Evolutionary conservation across 345 rosid genomes (phyloP).

Genomic region (Draba incana): DNA sequence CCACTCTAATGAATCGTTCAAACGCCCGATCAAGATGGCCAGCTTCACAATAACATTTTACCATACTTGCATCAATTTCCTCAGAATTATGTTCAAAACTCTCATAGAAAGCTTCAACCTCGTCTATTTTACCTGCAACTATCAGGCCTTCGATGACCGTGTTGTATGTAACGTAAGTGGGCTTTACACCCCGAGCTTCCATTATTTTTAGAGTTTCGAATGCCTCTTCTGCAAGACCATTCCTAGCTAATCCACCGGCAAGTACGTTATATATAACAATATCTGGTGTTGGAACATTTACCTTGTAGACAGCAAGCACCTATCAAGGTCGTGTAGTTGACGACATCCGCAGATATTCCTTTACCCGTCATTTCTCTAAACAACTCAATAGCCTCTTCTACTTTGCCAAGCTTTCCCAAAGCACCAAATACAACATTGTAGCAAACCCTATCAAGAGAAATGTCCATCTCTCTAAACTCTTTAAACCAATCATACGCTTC

Average conservation of each 20-base stretch:
- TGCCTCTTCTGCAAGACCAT: conserved; percentile 49
- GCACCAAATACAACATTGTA: conserved; percentile 59
- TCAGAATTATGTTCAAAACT: conserved; percentile 42
- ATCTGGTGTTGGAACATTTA: conserved; percentile 50
- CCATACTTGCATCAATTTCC: conserved; percentile 51
- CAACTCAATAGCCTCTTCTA: conserved; percentile 56
- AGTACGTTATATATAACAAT: conserved; percentile 57
- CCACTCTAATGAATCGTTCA: conserved; percentile 48
- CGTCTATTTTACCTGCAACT: conserved; percentile 55
- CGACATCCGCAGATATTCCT: conserved; percentile 52
- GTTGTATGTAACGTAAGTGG: conserved; percentile 52
- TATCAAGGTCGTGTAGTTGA: conserved; percentile 75
- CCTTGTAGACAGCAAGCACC: conserved; percentile 60
- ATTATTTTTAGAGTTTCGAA: conserved; percentile 44
- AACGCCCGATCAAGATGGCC: conserved; percentile 50
- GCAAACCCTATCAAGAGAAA: conserved; percentile 59
- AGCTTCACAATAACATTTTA: conserved; percentile 61
- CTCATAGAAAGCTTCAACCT: conserved; percentile 59
- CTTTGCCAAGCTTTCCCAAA: conserved; percentile 63
- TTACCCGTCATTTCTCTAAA: conserved; percentile 61
- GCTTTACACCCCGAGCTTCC: conserved; percentile 54
- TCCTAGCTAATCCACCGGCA: conserved; percentile 58
- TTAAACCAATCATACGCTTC: conserved; percentile 48
- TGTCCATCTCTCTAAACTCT: conserved; percentile 41
- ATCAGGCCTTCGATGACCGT: conserved; percentile 74